Base-by-base conservation (phyloP, 176 grass and related monocot genomes). In the Melocanna baccifera region DNA sequence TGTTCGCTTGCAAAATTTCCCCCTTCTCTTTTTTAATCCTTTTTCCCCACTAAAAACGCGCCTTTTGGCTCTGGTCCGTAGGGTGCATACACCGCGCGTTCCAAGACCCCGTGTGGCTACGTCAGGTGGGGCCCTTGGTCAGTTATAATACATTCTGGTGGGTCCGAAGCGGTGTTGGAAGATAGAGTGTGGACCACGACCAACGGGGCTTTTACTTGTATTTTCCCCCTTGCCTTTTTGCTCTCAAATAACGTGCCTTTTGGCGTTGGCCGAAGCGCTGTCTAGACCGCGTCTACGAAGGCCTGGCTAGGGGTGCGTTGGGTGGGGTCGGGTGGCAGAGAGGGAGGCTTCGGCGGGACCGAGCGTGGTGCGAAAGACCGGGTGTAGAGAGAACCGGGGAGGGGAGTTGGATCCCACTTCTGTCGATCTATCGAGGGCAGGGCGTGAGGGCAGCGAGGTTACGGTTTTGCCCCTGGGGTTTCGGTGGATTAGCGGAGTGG, bases 161-260 rank as follows among this genome's bases (percentile, higher is more conserved):
- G 8, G 36, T 4, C 18, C 11, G 12, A 11, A 0, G 12, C 2
- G 16, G 63, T 3, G 15, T 46, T 16, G 9, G 19, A 7, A 79
- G 39, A 72, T 34, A 11, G 51, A 11, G 79, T 40, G 69, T 30
- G 30, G 45, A 5, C 45, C 10, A 61, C 36, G n/a, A 30, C 20
- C 43, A 25, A n/a, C 39, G 0, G 5, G 14, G 43, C 20, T 87
- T 79, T 83, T 20, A 18, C 70, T 51, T 55, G 77, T 53, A 5
- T 55, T 82, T 82, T 57, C 3, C 4, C 9, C 23, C 1, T 1
- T 3, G 1, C 1, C 10, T 0, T 68, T 75, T 12, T 16, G 11
- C 23, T 43, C 62, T 32, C 59, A 77, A 58, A 55, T 67, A 84
- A 42, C 82, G 62, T n/a, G 72, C 72, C 82, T 67, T 84, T 84